Conservation (phyloP, 202 grass and related monocot genomes). For the Elaeis oleifera region DNA sequence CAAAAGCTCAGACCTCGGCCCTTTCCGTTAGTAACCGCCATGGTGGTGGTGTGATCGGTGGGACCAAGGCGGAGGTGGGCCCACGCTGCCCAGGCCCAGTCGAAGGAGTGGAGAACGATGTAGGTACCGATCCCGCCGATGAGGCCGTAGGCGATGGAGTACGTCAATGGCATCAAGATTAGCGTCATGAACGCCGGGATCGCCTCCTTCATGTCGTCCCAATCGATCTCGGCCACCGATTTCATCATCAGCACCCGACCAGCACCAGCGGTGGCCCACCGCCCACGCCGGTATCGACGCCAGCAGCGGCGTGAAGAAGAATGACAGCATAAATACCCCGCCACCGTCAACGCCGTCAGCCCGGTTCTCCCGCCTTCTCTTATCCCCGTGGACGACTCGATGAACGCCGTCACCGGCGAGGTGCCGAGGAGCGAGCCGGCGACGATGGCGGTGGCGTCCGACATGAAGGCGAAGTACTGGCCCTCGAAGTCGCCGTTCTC, state of each 20-base stretch:
- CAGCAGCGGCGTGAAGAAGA: slow-evolving; percentile 20
- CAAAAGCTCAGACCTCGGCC: too few species aligned
- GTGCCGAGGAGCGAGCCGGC: slow-evolving; percentile 4
- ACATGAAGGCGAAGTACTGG: slow-evolving; percentile 16
- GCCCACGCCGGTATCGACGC: slow-evolving; percentile 17
- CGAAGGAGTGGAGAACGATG: slow-evolving; percentile 10
- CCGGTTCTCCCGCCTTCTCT: slow-evolving; percentile 9
- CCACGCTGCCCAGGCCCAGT: background rate
- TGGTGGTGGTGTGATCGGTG: too few species aligned
- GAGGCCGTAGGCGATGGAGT: slow-evolving; percentile 13
- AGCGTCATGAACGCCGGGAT: slow-evolving; percentile 11
- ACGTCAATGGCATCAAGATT: slow-evolving; percentile 7
- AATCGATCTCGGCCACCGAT: slow-evolving; percentile 5
- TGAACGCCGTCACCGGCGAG: slow-evolving; percentile 5
- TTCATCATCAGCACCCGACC: slow-evolving; percentile 19
- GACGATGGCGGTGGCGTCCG: slow-evolving; percentile 2
- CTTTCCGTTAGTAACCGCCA: too few species aligned
- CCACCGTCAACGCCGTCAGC: slow-evolving; percentile 12
- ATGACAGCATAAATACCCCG: background rate
- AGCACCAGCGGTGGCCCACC: slow-evolving; percentile 5
- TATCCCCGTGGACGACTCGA: slow-evolving; percentile 15
- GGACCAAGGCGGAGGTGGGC: background rate
- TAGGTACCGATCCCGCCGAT: slow-evolving; percentile 13
- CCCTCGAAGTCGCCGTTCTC: slow-evolving; percentile 11
- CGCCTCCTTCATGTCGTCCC: slow-evolving; percentile 14